Evolutionary conservation across 2,329 filamentous ascomycete genomes (phyloP).

Genomic region (Trichoderma pleuroti): DNA sequence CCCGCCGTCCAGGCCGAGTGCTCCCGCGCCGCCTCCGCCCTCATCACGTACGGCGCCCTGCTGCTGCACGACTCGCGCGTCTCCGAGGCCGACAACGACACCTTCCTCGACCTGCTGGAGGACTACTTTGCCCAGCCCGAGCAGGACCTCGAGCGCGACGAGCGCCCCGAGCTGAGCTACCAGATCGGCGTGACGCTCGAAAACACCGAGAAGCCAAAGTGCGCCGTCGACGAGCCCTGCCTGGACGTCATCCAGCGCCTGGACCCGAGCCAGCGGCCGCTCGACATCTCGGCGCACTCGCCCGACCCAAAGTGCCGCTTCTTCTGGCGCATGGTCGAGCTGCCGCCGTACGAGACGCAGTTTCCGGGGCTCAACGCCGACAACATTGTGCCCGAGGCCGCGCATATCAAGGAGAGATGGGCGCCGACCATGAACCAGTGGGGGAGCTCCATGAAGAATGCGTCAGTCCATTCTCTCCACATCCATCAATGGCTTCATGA

Average conservation of each 20-base stretch:
- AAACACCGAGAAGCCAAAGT: slow-evolving; percentile 62
- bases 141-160: slow-evolving; percentile 45
- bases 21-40: slow-evolving; percentile 50
- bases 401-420: slow-evolving; percentile 50
- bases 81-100: slow-evolving; percentile 50
- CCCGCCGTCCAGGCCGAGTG: slow-evolving; percentile 49
- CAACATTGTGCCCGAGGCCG: slow-evolving; percentile 52
- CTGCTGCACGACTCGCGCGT: slow-evolving; percentile 59
- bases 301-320: slow-evolving; percentile 62
- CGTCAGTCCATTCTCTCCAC: slow-evolving; percentile 34
- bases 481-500: background rate
- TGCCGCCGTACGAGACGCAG: slow-evolving; percentile 50
- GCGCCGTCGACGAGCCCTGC: slow-evolving; percentile 59
- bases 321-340: slow-evolving; percentile 59
- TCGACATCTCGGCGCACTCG: slow-evolving; percentile 54
- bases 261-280: slow-evolving; percentile 51
- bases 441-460: slow-evolving; percentile 58
- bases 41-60: slow-evolving; percentile 58
- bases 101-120: slow-evolving; percentile 60
- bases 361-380: slow-evolving; percentile 54
- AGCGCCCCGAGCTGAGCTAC: slow-evolving; percentile 56
- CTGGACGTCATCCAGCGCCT: slow-evolving; percentile 54
- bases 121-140: slow-evolving; percentile 60
- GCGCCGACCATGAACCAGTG: slow-evolving; percentile 53
- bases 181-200: slow-evolving; percentile 61